Percentiles rank a stretch among this genome's conserved stretches.
Evolutionary conservation across 371 early-diverging fungal genomes (phyloP).

Genomic region (Mucor circinelloides): DNA sequence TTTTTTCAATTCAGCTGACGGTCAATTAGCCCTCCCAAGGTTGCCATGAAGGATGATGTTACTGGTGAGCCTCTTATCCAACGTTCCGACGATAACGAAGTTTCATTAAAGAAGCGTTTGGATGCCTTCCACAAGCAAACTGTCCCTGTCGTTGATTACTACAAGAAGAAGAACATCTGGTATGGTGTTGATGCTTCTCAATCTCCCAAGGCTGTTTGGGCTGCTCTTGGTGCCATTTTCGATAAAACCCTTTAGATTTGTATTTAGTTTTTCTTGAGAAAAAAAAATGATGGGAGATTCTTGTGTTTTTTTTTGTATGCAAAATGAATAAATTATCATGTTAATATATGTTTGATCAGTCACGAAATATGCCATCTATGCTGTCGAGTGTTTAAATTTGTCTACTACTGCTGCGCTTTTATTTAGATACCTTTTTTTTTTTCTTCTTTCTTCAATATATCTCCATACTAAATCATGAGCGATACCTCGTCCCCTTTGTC

Average conservation of each 20-base stretch:
- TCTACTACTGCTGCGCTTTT: slow-evolving; percentile 9
- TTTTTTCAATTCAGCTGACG: background rate
- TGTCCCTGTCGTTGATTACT: slow-evolving; percentile 96
- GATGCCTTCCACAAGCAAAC: slow-evolving; percentile 96
- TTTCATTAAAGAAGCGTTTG: slow-evolving; percentile 92
- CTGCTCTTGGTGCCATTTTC: slow-evolving; percentile 88
- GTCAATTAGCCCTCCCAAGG: slow-evolving; percentile 84
- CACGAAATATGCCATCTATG: background rate
- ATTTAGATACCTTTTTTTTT: background rate
- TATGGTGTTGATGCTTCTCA: slow-evolving; percentile 92
- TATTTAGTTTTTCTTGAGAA: slow-evolving; percentile 13
- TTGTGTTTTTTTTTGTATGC: slow-evolving; percentile 1
- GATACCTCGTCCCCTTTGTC: slow-evolving; percentile 6
- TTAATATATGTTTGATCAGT: background rate
- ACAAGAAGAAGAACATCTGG: slow-evolving; percentile 92
- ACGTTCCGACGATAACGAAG: slow-evolving; percentile 98
- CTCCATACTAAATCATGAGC: slow-evolving; percentile 4
- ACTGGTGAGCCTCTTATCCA: slow-evolving; percentile 97
- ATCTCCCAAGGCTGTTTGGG: slow-evolving; percentile 90
- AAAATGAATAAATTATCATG: background rate
- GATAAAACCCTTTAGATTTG: slow-evolving; percentile 55
- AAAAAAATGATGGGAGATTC: background rate
- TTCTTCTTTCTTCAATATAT: background rate
- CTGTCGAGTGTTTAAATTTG: background rate
- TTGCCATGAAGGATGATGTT: slow-evolving; percentile 88